Evolutionary conservation across 345 rosid genomes (phyloP), one percentile per base, ranked within the genome.

Genomic region (Bruguiera sexangula): DNA sequence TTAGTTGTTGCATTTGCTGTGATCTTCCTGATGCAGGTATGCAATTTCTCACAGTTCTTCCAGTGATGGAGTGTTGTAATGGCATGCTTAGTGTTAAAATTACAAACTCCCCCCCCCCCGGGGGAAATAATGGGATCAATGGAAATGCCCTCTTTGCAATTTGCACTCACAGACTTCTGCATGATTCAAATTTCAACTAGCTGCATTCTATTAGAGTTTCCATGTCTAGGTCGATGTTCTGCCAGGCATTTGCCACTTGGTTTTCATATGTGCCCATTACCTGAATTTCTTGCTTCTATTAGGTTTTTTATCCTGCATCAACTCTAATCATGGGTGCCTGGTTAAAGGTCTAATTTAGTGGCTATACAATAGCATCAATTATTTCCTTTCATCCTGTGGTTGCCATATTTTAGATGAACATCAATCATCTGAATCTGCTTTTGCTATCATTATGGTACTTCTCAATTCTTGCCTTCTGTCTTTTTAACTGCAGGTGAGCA

Each of bases 1-100:
- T 72, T 89, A 65, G 82, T 76, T 32, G 69, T 86, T 60, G 92
- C 91, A 19, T 92, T 95, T 76, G 81, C 75, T 3, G 91, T 92
- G 78, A 86, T 92, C 73, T 73, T 92, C 81, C 85, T 92, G 77
- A 88, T 95, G 98, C 98, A 95, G 98, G 99, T 95, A 82, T 19
- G 73, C 10, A 27, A 5, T 43, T 48, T 59, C 61, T 26, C 37
- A 27, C 31, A 30, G 43, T 51, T 56, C 60, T 56, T 15, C 60
- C 29, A 9, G 29, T 55, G 50, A 43, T 43, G 50, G 50, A 39
- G 15, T 11, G 50, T 43, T 43, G 50, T 43, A 43, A 5, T 43
- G 50, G 18, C 18, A 13, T 43, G 50, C 3, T 3, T 11, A 0
- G 18, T 43, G 50, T 43, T 13, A 43, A 13, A 43, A 1, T 6